These are phyloP conservation scores for Centaurea solstitialis DNA, from an alignment of 129 eudicot genomes.

Conservation along the genomic window DNA sequence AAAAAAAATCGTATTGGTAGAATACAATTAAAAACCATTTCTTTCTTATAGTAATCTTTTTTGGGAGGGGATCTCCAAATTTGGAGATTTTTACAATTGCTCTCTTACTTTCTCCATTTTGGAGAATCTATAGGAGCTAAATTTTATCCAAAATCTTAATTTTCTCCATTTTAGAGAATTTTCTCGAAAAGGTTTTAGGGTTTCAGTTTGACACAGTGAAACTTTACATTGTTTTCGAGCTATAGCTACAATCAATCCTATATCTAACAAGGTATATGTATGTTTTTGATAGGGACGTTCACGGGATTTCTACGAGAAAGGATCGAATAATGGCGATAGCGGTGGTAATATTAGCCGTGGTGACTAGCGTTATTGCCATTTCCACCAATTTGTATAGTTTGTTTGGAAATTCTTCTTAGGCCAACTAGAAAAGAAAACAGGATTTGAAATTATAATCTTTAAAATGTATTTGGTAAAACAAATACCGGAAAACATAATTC, in stretches of 20 bases:
- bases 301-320: slow-evolving; percentile 50
- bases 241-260: not conserved
- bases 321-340: slow-evolving; percentile 62
- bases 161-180: no score
- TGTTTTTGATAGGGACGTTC: slow-evolving; percentile 55
- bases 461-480: not conserved
- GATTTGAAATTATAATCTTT: not conserved
- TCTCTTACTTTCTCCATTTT: no score
- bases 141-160: no score
- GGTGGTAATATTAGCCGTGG: slow-evolving; percentile 63
- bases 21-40: no score
- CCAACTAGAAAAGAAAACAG: not conserved
- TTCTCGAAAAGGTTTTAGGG: not conserved
- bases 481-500: not conserved
- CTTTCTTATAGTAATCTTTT: no score
- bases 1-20: no score
- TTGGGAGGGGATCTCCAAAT: no score
- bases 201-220: not conserved
- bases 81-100: no score
- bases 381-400: slow-evolving; percentile 53
- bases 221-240: not conserved
- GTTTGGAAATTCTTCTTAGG: slow-evolving; percentile 14
- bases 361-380: slow-evolving; percentile 71
- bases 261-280: not conserved
- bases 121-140: no score